Percentiles rank a stretch among this genome's conserved stretches.
Conservation (phyloP, 192 early-diverging fungal species). For the Gigaspora rosea region DNA sequence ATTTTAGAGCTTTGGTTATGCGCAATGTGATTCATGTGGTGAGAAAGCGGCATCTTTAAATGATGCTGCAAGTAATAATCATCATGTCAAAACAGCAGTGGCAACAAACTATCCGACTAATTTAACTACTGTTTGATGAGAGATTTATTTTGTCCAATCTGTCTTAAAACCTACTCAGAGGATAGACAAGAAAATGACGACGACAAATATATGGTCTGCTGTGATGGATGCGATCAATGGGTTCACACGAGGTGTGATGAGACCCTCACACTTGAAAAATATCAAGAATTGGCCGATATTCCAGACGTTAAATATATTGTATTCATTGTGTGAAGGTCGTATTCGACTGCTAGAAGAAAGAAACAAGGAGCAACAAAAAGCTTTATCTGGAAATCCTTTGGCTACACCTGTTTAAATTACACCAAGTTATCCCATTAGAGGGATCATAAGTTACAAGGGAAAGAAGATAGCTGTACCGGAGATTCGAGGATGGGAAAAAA, state of each 20-base stretch:
- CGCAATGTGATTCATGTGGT: conserved; percentile 53
- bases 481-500: conserved; percentile 39
- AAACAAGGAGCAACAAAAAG: not conserved
- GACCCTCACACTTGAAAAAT: conserved; percentile 49
- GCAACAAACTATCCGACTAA: conserved; percentile 48
- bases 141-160: conserved; percentile 62
- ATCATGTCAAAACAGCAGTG: conserved; percentile 42
- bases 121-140: conserved; percentile 56
- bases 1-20: conserved; percentile 52
- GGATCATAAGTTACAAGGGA: conserved; percentile 45
- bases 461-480: conserved; percentile 57
- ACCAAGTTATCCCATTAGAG: conserved; percentile 37
- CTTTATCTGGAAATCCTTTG: conserved; percentile 8
- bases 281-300: conserved; percentile 54
- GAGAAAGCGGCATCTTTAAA: conserved; percentile 38
- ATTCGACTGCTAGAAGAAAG: conserved; percentile 24
- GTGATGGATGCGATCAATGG: conserved; percentile 65
- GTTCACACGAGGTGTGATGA: conserved; percentile 60
- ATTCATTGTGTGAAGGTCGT: conserved; percentile 50
- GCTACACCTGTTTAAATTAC: conserved; percentile 33
- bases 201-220: conserved; percentile 63
- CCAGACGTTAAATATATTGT: conserved; percentile 54
- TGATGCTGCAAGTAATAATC: conserved; percentile 37
- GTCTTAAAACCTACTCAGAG: conserved; percentile 53
- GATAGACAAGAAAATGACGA: conserved; percentile 46